A percentile compares a stretch with the other conserved stretches of the same genome.
phyloP scores from a whole-genome alignment of 768 basidiomycete species.

The Lactifluus echinatus region DNA sequence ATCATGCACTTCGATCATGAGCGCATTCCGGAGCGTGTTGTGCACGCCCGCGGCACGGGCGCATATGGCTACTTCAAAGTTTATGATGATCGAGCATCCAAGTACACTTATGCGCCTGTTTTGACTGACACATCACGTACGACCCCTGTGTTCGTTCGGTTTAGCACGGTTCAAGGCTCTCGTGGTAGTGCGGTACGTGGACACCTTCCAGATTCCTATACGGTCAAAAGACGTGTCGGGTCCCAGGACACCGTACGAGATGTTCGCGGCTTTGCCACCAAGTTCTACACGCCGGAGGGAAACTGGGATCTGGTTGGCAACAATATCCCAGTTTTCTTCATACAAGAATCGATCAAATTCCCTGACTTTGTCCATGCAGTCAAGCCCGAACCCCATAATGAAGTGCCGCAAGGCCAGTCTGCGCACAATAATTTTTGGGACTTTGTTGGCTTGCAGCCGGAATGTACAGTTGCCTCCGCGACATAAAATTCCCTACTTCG shows the following conservation, averaged over 20 bases:
- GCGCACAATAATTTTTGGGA: conserved; percentile 90
- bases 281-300: conserved; percentile 79
- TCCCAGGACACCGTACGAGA: conserved; percentile 66
- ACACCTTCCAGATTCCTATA: not conserved
- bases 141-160: conserved; percentile 75
- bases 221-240: not conserved
- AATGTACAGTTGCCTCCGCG: conserved; percentile 32
- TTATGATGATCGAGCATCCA: conserved; percentile 54
- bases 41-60: conserved; percentile 56
- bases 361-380: conserved; percentile 81
- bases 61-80: conserved; percentile 83
- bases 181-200: conserved; percentile 67
- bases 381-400: conserved; percentile 80
- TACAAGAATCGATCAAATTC: conserved; percentile 78
- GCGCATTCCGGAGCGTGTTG: conserved; percentile 76
- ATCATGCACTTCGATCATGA: conserved; percentile 80
- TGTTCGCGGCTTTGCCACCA: conserved; percentile 78
- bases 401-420: conserved; percentile 57
- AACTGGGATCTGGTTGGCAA: conserved; percentile 88
- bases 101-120: conserved; percentile 62
- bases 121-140: conserved; percentile 63
- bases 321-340: conserved; percentile 75
- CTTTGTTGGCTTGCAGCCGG: conserved; percentile 62
- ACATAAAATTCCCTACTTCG: conserved; percentile 1
- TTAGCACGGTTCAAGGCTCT: conserved; percentile 79